Evolutionary conservation across 2,329 filamentous ascomycete species (phyloP), one percentile per base, ranked within the genome.

Genomic region (Fusarium sp.): DNA sequence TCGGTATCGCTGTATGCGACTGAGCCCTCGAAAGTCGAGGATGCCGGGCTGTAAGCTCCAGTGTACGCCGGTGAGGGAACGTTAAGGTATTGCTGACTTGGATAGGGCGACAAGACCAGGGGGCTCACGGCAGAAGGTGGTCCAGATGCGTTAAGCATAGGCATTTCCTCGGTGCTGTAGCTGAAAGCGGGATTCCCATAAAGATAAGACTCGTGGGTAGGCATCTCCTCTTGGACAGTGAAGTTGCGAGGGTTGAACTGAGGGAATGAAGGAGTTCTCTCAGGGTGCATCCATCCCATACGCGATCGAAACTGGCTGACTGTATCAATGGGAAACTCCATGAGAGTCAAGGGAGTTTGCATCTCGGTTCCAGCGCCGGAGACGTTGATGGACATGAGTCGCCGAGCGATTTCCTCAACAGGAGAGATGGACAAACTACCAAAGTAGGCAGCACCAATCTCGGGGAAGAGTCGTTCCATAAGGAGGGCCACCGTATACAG

Each of bases 401-500:
- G 88, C 46, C 88, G 87, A 43, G 93, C 89, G 73, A 97, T 97
- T 76, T 96, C 91, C 77, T 97, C 93, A 31, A 98, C 89, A 0
- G 94, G 93, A 3, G 86, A 84, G 43, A 97, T 86, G 17, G 92
- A 90, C 69, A 97, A 84, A 70, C 90, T 91, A 46, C 91, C 92
- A 72, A 95, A 94, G 78, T 97, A 97, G 47, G 93, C 91, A 20
- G 93, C 91, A 45, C 94, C 94, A 70, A 97, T 91, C 76, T 96
- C 93, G 4, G 94, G 94, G 77, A 97, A 97, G 63, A 97, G 86
- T 17, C 93, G 92, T 80, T 97, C 94, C 80, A 98, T 87, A 37
- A 93, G 88, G 61, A 98, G 84, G 5, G 93, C 94, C 18, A 94
- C 89, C 1, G 93, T 94, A 80, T 97, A 98, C 78, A 97, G 93